These are phyloP conservation scores for Inga oerstediana DNA, from an alignment of 306 rosid genomes.

Conservation along the genomic window DNA sequence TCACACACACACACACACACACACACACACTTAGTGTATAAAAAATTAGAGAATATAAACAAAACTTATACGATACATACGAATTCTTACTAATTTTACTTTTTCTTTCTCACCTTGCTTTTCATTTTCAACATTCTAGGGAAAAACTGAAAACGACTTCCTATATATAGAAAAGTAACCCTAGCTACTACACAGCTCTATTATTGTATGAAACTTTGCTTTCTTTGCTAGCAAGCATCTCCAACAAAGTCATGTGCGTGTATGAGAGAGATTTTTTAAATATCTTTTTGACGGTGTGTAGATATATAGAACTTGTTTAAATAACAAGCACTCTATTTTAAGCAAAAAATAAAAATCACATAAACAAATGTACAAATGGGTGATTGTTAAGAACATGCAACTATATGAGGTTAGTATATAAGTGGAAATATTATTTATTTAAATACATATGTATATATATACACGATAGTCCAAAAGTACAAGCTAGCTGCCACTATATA, in stretches of 20 bases:
- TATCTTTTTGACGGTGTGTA: background rate
- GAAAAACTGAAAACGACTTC: slow-evolving; percentile 15
- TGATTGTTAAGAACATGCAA: background rate
- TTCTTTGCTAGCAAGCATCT: slow-evolving; percentile 15
- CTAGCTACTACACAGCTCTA: slow-evolving; percentile 11
- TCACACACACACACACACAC: background rate
- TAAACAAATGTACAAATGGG: background rate
- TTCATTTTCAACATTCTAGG: background rate
- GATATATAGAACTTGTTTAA: background rate
- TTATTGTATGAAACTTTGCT: slow-evolving; percentile 28
- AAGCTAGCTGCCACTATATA: slow-evolving; percentile 38
- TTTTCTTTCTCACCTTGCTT: background rate
- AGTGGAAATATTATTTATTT: background rate
- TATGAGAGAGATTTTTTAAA: background rate
- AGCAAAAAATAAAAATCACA: background rate
- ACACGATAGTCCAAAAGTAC: slow-evolving; percentile 40
- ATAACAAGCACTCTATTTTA: background rate
- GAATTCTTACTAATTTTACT: background rate
- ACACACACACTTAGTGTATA: background rate
- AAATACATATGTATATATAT: background rate
- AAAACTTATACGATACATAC: background rate
- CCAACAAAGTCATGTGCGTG: background rate
- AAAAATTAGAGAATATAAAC: background rate
- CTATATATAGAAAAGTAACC: slow-evolving; percentile 5
- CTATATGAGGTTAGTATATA: background rate